These are phyloP conservation scores for Cicer judaicum DNA, from an alignment of 306 rosid genomes.

Conservation along the genomic window DNA sequence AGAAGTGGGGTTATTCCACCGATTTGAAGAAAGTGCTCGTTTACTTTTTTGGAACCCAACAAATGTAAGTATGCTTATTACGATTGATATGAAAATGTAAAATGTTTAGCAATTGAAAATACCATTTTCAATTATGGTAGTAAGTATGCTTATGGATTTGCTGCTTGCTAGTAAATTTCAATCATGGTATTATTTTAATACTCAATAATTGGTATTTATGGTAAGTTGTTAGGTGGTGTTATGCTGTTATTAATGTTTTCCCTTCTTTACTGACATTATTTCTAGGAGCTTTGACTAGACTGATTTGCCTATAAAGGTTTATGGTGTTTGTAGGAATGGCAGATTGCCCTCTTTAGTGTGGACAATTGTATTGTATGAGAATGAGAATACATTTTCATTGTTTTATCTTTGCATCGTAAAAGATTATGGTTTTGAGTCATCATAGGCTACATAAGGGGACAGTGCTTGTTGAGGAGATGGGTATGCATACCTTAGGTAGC, in stretches of 20 bases:
- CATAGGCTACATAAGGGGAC: neutral
- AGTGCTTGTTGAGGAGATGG: neutral
- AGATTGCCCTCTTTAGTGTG: slow-evolving; percentile 8
- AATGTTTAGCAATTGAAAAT: slow-evolving; percentile 18
- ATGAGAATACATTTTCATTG: neutral
- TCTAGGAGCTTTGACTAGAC: slow-evolving; percentile 10
- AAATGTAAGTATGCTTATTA: slow-evolving; percentile 68
- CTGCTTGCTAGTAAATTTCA: neutral
- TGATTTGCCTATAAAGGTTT: slow-evolving; percentile 11
- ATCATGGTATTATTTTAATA: neutral
- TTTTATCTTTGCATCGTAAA: neutral
- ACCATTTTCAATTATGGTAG: neutral
- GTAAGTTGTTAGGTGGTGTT: neutral
- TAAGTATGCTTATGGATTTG: neutral
- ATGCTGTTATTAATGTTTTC: neutral
- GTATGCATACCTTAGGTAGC: slow-evolving; percentile 18
- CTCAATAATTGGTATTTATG: neutral
- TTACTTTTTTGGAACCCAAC: slow-evolving; percentile 91
- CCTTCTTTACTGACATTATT: neutral
- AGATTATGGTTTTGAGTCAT: neutral
- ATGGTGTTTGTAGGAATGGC: slow-evolving; percentile 7
- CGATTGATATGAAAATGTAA: neutral
- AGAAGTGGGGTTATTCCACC: slow-evolving; percentile 86
- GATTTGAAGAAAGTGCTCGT: slow-evolving; percentile 98
- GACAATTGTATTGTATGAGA: neutral